Base-by-base conservation (phyloP, 2,329 filamentous ascomycete genomes). In the Neofusicoccum ribis region DNA sequence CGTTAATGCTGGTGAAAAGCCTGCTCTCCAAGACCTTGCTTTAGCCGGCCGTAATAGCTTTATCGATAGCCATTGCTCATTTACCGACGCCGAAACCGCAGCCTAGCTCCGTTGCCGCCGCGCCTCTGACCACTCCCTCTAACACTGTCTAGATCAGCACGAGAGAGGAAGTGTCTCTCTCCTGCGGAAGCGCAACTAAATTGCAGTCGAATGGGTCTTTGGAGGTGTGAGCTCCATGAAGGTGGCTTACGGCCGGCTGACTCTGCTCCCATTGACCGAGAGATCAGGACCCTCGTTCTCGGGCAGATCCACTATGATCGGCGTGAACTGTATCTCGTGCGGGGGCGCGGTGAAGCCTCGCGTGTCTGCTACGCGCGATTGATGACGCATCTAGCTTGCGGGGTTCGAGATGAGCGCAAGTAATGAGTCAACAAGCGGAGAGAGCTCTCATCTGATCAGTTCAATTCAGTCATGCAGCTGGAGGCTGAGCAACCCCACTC, bases 251-350 rank as follows among this genome's bases (percentile, higher is more conserved):
- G 27, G 27, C 27, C 27, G 27, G 6, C 6, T 31, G 5, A 31
- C 27, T 31, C 27, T 31, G 27, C 7, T 31, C 27, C 27, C 6
- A 31, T 31, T 31, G 27, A 31, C 27, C 27, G 27, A 31, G 27
- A 31, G 27, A 5, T 31, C 27, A 31, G 27, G 27, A 31, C 27
- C 27, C 27, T 31, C 27, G 6, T 17, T n/a, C 39, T 59, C 41
- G 54, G 54, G 54, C 39, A 59, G 54, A 59, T 44, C 54, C 23
- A 59, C 54, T 46, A 44, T 46, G 54, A 59, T 59, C 54, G 23
- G 8, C 54, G 8, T 7, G 27, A 58, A 37, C 20, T 56, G 27
- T 36, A 56, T 43, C 52, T 15, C 54, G n/a, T 59, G 39, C 54
- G 44, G 20, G 39, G 20, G 6, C 43, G 37, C 8, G 41, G 52